phyloP scores from a whole-genome alignment of 768 basidiomycete genomes.

The Boletus coccyginus region DNA sequence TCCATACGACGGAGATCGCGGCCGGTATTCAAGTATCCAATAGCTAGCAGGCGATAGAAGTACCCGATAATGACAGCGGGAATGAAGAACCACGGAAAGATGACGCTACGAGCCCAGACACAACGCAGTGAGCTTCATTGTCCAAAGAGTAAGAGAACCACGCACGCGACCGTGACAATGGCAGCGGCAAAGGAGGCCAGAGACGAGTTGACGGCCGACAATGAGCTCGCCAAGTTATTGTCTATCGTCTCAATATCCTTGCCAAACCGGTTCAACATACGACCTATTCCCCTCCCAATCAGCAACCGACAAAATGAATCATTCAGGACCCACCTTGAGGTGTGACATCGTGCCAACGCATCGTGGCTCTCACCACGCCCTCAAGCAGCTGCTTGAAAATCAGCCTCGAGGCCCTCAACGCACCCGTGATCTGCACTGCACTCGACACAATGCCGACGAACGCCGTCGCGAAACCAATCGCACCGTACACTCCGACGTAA shows the following conservation, averaged over 20 bases:
- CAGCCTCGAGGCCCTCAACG: slow-evolving; percentile 33
- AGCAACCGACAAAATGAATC: neutral
- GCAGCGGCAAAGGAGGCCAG: slow-evolving; percentile 76
- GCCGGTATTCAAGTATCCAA: slow-evolving; percentile 76
- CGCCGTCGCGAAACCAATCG: slow-evolving; percentile 52
- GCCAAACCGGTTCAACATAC: slow-evolving; percentile 84
- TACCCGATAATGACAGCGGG: slow-evolving; percentile 74
- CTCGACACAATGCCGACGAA: slow-evolving; percentile 45
- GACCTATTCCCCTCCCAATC: slow-evolving; percentile 41
- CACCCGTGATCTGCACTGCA: slow-evolving; percentile 58
- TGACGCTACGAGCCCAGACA: slow-evolving; percentile 36
- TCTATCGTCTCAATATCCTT: slow-evolving; percentile 91
- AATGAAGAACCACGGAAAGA: slow-evolving; percentile 82
- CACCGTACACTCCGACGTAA: slow-evolving; percentile 66
- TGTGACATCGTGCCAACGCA: slow-evolving; percentile 82
- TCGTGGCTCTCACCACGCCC: slow-evolving; percentile 76
- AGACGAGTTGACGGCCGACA: slow-evolving; percentile 76
- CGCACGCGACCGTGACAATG: slow-evolving; percentile 67
- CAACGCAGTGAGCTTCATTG: slow-evolving; percentile 3
- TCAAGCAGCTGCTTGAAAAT: slow-evolving; percentile 54
- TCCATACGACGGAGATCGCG: slow-evolving; percentile 89
- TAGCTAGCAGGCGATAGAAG: slow-evolving; percentile 65
- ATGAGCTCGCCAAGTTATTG: slow-evolving; percentile 58
- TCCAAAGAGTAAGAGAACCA: slow-evolving; percentile 6
- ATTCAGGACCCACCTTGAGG: slow-evolving; percentile 53